Evolutionary conservation across 2,329 filamentous ascomycete genomes (phyloP), one percentile per base, ranked within the genome.

Genomic region (Bipolaris gigantea): DNA sequence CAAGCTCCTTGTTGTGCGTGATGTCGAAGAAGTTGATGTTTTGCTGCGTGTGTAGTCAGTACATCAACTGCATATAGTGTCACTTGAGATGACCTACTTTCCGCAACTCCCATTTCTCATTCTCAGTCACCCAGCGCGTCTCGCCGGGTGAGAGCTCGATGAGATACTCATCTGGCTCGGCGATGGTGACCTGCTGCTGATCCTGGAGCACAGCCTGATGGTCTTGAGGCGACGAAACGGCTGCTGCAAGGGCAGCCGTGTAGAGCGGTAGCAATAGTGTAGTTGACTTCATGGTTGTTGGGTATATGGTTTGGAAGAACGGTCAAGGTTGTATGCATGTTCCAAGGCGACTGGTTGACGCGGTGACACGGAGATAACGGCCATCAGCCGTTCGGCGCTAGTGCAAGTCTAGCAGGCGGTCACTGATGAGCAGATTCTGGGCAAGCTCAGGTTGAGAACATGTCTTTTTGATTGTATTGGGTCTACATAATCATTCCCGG

Each of bases 1-100:
- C 89, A 58, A 89, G 82, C 45, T 89, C 82, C 47, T 81, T 79
- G 51, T 86, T 84, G 38, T 90, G 83, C 56, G 94, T 97, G 69
- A 97, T 92, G 77, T 97, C 93, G 83, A 97, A 95, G 81, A 97
- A 97, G 68, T 87, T 89, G 63, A 87, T 82, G 67, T 92, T 92
- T 71, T 89, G 83, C 90, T 95, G 65, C 16, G 1, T n/a, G 9
- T 4, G n/a, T 40, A 55, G 58, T 73, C 34, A 74, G 69, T 46
- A 11, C 21, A 10, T 38, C 16, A 4, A 16, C 23, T 34, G 33
- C 23, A 50, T 39, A 7, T 15, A 13, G 8, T 13, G 9, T 27
- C 5, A 4, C 11, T 32, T 7, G 7, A 25, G 2, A 19, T 11
- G 13, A 77, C 85, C 53, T 82, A 95, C 92, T 64, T 91, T 83